Conservation (phyloP, 2,329 filamentous ascomycete species). For the Monilinia aucupariae region DNA sequence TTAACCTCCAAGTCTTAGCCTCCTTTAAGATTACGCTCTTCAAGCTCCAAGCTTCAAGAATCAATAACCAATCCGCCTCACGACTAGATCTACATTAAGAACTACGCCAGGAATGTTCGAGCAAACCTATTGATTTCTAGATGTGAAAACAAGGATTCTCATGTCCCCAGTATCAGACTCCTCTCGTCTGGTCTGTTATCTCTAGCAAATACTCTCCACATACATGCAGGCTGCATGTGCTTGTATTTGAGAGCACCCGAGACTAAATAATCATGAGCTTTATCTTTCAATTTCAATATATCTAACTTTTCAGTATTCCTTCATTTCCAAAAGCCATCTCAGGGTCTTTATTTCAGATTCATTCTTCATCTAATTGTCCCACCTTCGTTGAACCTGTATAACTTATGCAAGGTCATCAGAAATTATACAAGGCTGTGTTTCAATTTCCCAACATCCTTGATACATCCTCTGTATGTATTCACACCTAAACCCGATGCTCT, state of each 20-base stretch:
- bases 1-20: neutral
- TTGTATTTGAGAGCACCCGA: neutral
- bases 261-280: neutral
- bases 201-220: neutral
- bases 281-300: neutral
- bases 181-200: neutral
- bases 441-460: neutral
- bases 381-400: neutral
- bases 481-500: neutral
- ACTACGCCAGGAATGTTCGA: neutral
- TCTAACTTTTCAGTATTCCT: neutral
- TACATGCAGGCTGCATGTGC: neutral
- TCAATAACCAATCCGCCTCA: neutral
- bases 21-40: neutral
- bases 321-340: neutral
- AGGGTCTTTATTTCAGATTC: neutral
- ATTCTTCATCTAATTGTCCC: neutral
- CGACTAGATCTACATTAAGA: neutral
- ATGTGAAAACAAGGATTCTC: neutral
- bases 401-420: neutral
- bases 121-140: neutral
- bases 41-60: neutral
- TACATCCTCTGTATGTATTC: constrained; percentile 12
- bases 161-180: neutral
- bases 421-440: neutral